A percentile compares a stretch with the other conserved stretches of the same genome.
Evolutionary conservation across 176 grass and related monocot genomes (phyloP).

Genomic region (Cenchrus americanus): DNA sequence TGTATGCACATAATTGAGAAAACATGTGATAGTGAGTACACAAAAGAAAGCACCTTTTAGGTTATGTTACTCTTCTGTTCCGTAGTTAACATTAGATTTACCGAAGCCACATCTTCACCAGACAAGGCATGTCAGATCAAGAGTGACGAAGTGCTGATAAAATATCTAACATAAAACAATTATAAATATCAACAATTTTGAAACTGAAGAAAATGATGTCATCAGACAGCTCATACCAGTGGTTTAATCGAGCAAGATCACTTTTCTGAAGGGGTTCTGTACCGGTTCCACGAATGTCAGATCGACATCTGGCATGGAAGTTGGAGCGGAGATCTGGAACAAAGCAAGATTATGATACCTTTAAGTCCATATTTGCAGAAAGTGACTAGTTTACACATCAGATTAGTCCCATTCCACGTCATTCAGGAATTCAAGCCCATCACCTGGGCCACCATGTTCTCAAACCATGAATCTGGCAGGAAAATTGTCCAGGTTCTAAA

Average conservation of each 20-base stretch:
- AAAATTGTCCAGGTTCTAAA: slow-evolving; percentile 15
- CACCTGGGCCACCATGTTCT: slow-evolving; percentile 44
- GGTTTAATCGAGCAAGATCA: slow-evolving; percentile 29
- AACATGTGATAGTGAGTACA: not conserved
- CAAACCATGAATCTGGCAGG: slow-evolving; percentile 42
- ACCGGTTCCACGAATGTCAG: slow-evolving; percentile 41
- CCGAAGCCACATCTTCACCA: not conserved
- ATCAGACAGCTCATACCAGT: slow-evolving; percentile 24
- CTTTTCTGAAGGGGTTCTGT: slow-evolving; percentile 48
- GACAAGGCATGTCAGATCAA: slow-evolving; percentile 26
- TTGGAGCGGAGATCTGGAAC: not conserved
- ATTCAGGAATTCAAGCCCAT: slow-evolving; percentile 19
- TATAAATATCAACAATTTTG: slow-evolving; percentile 4
- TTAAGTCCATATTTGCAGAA: slow-evolving; percentile 38
- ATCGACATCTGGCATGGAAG: slow-evolving; percentile 28
- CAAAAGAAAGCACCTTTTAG: not conserved
- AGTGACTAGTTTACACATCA: slow-evolving; percentile 48
- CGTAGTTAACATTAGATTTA: slow-evolving; percentile 3
- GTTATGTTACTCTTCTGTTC: not conserved
- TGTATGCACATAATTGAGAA: not conserved
- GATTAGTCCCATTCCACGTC: slow-evolving; percentile 46
- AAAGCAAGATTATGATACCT: slow-evolving; percentile 31
- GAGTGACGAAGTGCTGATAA: slow-evolving; percentile 21
- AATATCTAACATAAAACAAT: slow-evolving; percentile 16
- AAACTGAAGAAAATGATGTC: not conserved